Evolutionary conservation across 2,329 filamentous ascomycete genomes (phyloP), one percentile per base, ranked within the genome.

Genomic region (Akanthomyces lecanii): DNA sequence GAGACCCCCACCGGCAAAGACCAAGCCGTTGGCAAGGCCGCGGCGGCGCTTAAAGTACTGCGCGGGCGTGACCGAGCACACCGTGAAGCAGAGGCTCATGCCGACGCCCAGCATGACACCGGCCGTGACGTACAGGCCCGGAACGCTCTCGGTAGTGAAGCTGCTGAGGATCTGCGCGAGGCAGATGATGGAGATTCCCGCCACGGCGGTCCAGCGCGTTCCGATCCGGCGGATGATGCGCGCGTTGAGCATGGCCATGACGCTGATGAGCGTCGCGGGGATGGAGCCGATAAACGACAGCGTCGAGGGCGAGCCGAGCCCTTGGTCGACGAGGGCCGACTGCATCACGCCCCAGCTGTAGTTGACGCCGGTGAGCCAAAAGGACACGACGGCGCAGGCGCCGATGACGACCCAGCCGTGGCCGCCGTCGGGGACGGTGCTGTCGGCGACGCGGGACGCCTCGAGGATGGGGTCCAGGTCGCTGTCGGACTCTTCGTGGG

Each of bases 1-100:
- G 30, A 66, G 55, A 1, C 66, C 66, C 18, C 66, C 66, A 3
- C 66, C 65, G 7, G 63, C 48, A 25, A 66, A 66, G 48, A 65
- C 63, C 14, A 66, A 23, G 14, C 64, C 65, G 51, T 67, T 67
- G 18, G 66, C 66, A 1, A 63, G 55, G 11, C 65, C 64, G 30
- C 63, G 63, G 30, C 44, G 40, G 30, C 30, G 47, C 50, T 30
- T 60, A 38, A 67, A 67, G 56, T 62, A 67, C 61, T 67, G 65
- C 1, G 63, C 61, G 7, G 65, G 66, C 11, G 65, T 64, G 8
- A 44, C 62, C 23, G 63, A 65, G 63, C 50, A 54, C 23, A 62
- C 62, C 5, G 66, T 63, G 55, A 65, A 67, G 45, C 65, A 55
- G 10, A 67, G 55, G 47, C 47, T 57, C 28, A 52, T 48, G 36